These are phyloP conservation scores for Rhododendron ovatum DNA, from an alignment of 148 eudicot genomes.

Conservation along the genomic window DNA sequence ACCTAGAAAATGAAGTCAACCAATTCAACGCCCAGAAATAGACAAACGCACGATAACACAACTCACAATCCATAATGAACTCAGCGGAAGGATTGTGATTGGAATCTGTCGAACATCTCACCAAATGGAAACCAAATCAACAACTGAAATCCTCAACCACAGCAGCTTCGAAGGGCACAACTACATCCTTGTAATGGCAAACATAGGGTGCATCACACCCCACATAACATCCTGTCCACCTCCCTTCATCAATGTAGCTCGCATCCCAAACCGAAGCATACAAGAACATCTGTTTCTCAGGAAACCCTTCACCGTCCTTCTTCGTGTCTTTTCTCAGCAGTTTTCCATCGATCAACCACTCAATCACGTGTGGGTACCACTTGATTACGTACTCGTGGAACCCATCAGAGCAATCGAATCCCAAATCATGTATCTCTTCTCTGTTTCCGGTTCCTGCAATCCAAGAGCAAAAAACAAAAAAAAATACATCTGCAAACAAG, in stretches of 20 bases:
- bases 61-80: background rate
- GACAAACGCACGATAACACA: background rate
- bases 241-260: constrained; percentile 30
- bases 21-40: background rate
- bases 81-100: background rate
- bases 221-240: constrained; percentile 31
- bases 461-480: background rate
- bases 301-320: background rate
- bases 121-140: background rate
- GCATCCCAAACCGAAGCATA: constrained; percentile 40
- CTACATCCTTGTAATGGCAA: constrained; percentile 29
- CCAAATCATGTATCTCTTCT: constrained; percentile 26
- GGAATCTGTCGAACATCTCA: background rate
- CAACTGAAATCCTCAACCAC: background rate
- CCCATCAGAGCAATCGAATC: constrained; percentile 31
- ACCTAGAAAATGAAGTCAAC: background rate
- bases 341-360: constrained; percentile 20
- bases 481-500: background rate
- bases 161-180: constrained; percentile 23
- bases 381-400: constrained; percentile 33
- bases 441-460: constrained; percentile 23
- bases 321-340: background rate
- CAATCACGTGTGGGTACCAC: constrained; percentile 25
- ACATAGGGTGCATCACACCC: constrained; percentile 33
- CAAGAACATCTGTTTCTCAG: constrained; percentile 17